These are phyloP conservation scores for Talaromyces sp. DNA, from an alignment of 2,329 filamentous ascomycete species.

Conservation along the genomic window DNA sequence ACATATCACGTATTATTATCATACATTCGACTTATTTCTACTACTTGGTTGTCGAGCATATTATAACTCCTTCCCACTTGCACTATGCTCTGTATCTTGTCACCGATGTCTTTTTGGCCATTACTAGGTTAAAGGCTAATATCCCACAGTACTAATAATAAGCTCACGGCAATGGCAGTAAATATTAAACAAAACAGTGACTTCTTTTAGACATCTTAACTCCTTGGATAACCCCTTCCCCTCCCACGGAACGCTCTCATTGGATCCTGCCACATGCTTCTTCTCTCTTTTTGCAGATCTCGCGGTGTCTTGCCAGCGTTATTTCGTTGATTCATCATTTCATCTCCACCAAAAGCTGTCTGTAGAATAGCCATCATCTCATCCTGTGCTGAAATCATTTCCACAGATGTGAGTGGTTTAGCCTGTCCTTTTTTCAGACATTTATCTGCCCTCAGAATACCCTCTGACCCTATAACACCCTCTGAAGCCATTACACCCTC, in stretches of 20 bases:
- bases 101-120: too few species aligned
- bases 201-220: background rate
- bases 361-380: conserved; percentile 6
- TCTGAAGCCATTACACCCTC: background rate
- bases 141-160: too few species aligned
- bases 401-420: background rate
- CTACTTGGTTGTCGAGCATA: too few species aligned
- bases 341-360: conserved; percentile 3
- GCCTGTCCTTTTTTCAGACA: background rate
- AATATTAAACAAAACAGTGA: background rate
- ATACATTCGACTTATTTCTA: too few species aligned
- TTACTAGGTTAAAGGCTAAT: too few species aligned
- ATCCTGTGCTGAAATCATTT: background rate
- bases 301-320: conserved; percentile 17
- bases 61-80: too few species aligned
- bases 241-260: background rate
- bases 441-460: background rate
- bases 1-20: too few species aligned
- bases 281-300: conserved; percentile 10
- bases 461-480: conserved; percentile 11
- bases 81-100: too few species aligned
- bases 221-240: background rate
- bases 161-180: too few species aligned
- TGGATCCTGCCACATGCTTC: background rate
- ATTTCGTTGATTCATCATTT: conserved; percentile 18